Conservation (phyloP, 2,329 filamentous ascomycete genomes). For the Calonectria pauciramosa region DNA sequence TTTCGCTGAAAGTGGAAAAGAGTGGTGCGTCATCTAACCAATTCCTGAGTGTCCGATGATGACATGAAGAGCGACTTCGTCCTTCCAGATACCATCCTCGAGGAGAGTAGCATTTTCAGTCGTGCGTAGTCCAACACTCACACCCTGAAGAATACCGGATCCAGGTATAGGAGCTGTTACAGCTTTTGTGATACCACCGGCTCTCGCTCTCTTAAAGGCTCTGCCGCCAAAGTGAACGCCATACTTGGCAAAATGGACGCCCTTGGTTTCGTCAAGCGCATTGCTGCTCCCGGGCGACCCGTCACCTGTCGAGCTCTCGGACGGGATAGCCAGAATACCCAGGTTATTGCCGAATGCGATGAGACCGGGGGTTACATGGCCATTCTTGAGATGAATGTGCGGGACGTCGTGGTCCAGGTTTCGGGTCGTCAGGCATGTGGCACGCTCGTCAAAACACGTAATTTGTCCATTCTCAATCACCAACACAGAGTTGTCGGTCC, state of each 20-base stretch:
- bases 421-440: not conserved
- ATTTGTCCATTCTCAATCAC: not conserved
- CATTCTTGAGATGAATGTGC: not conserved
- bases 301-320: slow-evolving; percentile 3
- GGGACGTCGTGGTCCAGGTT: not conserved
- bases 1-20: too few relatives aligned
- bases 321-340: not conserved
- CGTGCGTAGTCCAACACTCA: not conserved
- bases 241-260: slow-evolving; percentile 10
- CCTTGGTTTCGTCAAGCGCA: slow-evolving; percentile 1
- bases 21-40: not conserved
- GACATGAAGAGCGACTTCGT: not conserved
- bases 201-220: not conserved
- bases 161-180: not conserved
- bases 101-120: not conserved
- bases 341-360: slow-evolving; percentile 1
- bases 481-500: not conserved
- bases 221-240: slow-evolving; percentile 5
- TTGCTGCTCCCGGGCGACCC: not conserved
- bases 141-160: not conserved
- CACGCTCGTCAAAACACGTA: not conserved
- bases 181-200: not conserved
- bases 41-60: not conserved
- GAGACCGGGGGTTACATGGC: slow-evolving; percentile 1
- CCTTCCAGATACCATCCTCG: not conserved